Evolutionary conservation across 768 basidiomycete species (phyloP).

Genomic region (Lentinus tigrinus): DNA sequence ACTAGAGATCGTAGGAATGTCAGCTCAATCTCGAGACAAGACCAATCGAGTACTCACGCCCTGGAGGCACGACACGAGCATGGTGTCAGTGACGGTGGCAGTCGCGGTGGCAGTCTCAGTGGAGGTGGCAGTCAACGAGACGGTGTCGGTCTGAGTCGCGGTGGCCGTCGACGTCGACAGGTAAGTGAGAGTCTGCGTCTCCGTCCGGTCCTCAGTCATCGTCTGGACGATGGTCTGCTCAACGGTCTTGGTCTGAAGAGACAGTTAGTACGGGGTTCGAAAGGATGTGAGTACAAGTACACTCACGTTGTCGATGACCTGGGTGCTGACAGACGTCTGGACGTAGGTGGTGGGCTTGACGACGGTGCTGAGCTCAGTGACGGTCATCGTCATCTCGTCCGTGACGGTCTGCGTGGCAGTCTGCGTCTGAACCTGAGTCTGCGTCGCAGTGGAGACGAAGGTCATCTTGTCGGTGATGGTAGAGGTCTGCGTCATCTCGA

Average conservation of each 20-base stretch:
- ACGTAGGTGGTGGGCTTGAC: conserved; percentile 57
- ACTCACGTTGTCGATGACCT: conserved; percentile 56
- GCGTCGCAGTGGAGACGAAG: conserved; percentile 36
- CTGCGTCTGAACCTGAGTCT: not conserved
- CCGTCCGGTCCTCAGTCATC: conserved; percentile 46
- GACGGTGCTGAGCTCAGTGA: conserved; percentile 51
- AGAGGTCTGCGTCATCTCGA: conserved; percentile 41
- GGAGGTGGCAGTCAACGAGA: conserved; percentile 29
- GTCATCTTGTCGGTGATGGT: conserved; percentile 38
- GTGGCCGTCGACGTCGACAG: conserved; percentile 42
- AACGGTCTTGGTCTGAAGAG: conserved; percentile 53
- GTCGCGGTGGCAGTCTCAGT: conserved; percentile 43
- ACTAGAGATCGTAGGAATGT: conserved; percentile 33
- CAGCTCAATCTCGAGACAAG: not conserved
- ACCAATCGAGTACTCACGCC: conserved; percentile 13
- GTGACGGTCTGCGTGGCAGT: conserved; percentile 56
- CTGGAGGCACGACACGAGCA: conserved; percentile 10
- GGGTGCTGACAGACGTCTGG: conserved; percentile 53
- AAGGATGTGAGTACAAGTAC: not conserved
- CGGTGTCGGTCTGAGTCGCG: conserved; percentile 40
- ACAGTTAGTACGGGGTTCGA: not conserved
- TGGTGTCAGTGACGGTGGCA: conserved; percentile 43
- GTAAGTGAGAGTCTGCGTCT: conserved; percentile 50
- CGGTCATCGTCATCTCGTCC: conserved; percentile 48
- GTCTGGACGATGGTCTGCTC: conserved; percentile 56